Base-by-base conservation (phyloP, 2,329 filamentous ascomycete species). In the Colletotrichum tamarilloi region DNA sequence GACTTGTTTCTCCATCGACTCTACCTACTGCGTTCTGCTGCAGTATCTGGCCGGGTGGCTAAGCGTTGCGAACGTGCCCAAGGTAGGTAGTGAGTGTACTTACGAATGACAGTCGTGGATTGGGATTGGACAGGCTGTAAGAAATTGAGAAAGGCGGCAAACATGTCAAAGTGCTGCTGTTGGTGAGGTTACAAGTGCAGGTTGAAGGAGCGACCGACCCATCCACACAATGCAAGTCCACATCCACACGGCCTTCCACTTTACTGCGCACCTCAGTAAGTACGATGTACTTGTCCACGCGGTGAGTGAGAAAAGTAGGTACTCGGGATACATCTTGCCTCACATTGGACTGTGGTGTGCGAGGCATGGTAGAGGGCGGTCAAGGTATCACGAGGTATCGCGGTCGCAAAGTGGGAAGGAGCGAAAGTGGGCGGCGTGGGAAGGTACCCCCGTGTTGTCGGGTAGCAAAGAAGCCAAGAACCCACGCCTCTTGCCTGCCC, bases 391-490 rank as follows among this genome's bases (percentile, higher is more conserved):
- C 19, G 19, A 49, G 19, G 42, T 49, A 49, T 49, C 19, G 16
- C 19, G 19, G 19, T 49, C n/a, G 19, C 42, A 49, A 49, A 22
- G 42, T 49, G 42, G 42, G 19, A 22, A 55, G 52, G n/a, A 55
- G n/a, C n/a, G 24, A 49, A 49, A 22, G 42, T 49, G 42, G 42
- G 42, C 42, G 19, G 42, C 42, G 49, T 26, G 64, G 58, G 55
- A 63, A 58, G 65, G 38, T 24, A 22, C 59, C 68, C 69, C 65
- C 65, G 69, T 68, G 52, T 59, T 59, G 69, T 53, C 58, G 58
- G 58, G 22, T 68, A 35, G 32, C 26, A 63, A 32, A 32, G 63
- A 53, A 65, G 22, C 42, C 60, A 56, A 71, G 59, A 62, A 49
- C 66, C 52, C 52, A 56, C 46, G 49, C 56, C 30, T 62, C 35